Percentiles rank a stretch among this genome's conserved stretches.
These are phyloP conservation scores for Lentinula guzmanii DNA, from an alignment of 768 basidiomycete genomes.

Conservation along the genomic window DNA sequence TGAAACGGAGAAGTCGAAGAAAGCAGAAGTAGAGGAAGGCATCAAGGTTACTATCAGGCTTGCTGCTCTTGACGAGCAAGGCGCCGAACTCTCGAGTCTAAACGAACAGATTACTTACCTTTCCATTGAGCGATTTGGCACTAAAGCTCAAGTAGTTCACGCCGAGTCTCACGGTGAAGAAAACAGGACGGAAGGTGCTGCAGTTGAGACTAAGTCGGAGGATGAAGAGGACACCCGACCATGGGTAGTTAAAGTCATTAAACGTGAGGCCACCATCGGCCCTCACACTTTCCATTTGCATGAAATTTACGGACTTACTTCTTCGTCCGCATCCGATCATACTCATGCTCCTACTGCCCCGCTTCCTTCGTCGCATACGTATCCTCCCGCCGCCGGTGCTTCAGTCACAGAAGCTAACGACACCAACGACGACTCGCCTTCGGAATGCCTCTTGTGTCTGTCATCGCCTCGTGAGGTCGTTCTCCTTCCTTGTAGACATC, in stretches of 20 bases:
- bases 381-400: slow-evolving; percentile 33
- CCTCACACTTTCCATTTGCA: slow-evolving; percentile 92
- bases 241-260: slow-evolving; percentile 91
- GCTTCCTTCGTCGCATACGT: slow-evolving; percentile 37
- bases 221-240: slow-evolving; percentile 53
- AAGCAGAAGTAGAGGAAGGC: slow-evolving; percentile 52
- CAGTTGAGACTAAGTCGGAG: slow-evolving; percentile 8
- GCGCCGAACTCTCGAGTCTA: slow-evolving; percentile 54
- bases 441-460: slow-evolving; percentile 89
- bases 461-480: slow-evolving; percentile 88
- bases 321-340: slow-evolving; percentile 34
- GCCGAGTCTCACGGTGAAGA: slow-evolving; percentile 1
- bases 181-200: background rate
- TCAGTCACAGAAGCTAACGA: slow-evolving; percentile 6
- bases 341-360: slow-evolving; percentile 27
- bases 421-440: slow-evolving; percentile 58
- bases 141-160: slow-evolving; percentile 23
- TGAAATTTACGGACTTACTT: slow-evolving; percentile 89
- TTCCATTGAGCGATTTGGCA: slow-evolving; percentile 70
- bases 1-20: slow-evolving; percentile 36
- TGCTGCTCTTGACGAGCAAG: slow-evolving; percentile 75
- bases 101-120: slow-evolving; percentile 91
- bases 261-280: slow-evolving; percentile 91
- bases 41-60: slow-evolving; percentile 76
- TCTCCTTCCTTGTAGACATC: slow-evolving; percentile 86